Evolutionary conservation across 176 grass and related monocot genomes (phyloP), one percentile per base, ranked within the genome.

Genomic region (Juncus inflexus): DNA sequence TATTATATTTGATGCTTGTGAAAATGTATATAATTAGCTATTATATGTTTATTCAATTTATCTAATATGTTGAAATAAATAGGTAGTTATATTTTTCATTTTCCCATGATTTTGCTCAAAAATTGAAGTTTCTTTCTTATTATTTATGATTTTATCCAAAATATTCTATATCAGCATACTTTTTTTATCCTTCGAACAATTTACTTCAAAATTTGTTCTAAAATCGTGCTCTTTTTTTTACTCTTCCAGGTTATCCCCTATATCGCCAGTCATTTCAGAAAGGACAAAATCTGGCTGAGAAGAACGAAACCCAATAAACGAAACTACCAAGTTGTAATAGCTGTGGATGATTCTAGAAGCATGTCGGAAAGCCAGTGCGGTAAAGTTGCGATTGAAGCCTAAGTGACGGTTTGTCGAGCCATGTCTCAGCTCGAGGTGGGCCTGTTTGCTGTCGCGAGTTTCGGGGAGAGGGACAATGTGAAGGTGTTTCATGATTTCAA

Each of bases 361-460:
- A 97, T 97, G 87, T 89, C 92, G 14, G 87, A 91, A 84, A 82
- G 85, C 56, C 86, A 79, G 40, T 97, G 92, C 67, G 92, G 82
- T 60, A 86, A 85, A 76, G 77, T 80, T 51, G 92, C 92, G 61
- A 79, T 91, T 50, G 87, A 97, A 64, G 87, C 92, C 57, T 65
- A 91, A 80, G 84, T 89, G 62, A 91, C 87, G 16, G 82, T 97
- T 58, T 97, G 92, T 60, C 66, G 85, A 65, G 92, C 92, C 58
- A 91, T 97, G 92, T 89, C 87, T 15, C 92, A 91, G 45, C 84
- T 97, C 62, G 92, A 97, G 71, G 82, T 91, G 77, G 92, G 92
- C 58, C 92, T 91, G 63, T 91, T 91, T 50, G 82, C 92, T 55
- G 87, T 97, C 77, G 82, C 82, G 42, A 97, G 87, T 78, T 91